Percentiles rank a stretch among this genome's conserved stretches.
These are phyloP conservation scores for Lactarius deliciosus DNA, from an alignment of 768 basidiomycete species.

Conservation along the genomic window DNA sequence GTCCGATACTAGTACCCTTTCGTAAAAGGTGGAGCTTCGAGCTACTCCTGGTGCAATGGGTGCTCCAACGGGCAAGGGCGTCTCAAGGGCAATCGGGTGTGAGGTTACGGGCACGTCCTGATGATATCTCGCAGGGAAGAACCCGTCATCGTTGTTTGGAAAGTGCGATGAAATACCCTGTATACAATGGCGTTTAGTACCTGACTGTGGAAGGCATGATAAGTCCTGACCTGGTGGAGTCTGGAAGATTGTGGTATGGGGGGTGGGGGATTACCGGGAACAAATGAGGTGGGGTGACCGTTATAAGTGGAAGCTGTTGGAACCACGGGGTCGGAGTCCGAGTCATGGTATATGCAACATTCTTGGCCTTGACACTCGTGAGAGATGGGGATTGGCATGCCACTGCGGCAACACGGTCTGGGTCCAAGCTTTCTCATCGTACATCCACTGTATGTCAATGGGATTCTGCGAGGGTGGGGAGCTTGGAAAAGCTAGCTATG, in stretches of 20 bases:
- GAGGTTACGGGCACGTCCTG: neutral
- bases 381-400: neutral
- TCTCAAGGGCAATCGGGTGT: neutral
- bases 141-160: neutral
- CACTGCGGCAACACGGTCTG: too few relatives aligned
- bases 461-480: too few relatives aligned
- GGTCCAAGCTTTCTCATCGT: too few relatives aligned
- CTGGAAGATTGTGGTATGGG: neutral
- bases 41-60: neutral
- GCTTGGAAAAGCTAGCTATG: too few relatives aligned
- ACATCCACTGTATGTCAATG: too few relatives aligned
- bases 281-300: accelerated
- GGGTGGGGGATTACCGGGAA: neutral
- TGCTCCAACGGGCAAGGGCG: neutral
- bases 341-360: neutral
- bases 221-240: neutral
- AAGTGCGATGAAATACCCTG: neutral
- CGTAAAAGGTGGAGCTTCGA: neutral
- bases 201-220: neutral
- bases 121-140: neutral
- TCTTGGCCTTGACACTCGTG: neutral
- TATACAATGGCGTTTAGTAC: neutral
- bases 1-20: neutral
- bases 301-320: neutral
- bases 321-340: neutral